phyloP scores from a whole-genome alignment of 208 protist species.

The Tritrichomonas musculus region DNA sequence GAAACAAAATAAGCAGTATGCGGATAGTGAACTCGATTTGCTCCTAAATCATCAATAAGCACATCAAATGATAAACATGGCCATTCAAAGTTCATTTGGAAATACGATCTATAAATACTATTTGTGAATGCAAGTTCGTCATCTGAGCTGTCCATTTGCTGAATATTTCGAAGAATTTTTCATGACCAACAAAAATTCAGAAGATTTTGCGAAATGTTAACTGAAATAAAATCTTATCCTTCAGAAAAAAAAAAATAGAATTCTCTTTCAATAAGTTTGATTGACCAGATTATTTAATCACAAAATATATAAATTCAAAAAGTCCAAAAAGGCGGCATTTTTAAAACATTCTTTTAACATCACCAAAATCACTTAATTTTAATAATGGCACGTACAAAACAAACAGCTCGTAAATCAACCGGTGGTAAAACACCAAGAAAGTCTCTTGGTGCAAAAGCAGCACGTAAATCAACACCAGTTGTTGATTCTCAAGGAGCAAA shows the following conservation, averaged over 20 bases:
- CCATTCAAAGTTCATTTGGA: slow-evolving; percentile 39
- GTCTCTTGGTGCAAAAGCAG: slow-evolving; percentile 82
- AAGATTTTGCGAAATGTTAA: no score
- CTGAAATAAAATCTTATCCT: no score
- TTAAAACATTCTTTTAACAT: no score
- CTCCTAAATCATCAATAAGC: slow-evolving; percentile 22
- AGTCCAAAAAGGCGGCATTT: no score
- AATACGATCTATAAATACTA: not conserved
- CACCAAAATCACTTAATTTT: no score
- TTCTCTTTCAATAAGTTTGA: no score
- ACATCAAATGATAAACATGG: slow-evolving; percentile 40
- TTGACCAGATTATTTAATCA: no score
- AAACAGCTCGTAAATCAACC: no score
- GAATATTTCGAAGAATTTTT: not conserved
- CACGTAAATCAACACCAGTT: no score
- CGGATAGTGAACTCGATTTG: not conserved
- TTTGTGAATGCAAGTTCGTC: slow-evolving; percentile 1
- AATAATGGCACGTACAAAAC: slow-evolving; percentile 52
- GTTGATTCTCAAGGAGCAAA: slow-evolving; percentile 67
- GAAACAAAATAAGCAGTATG: slow-evolving; percentile 32
- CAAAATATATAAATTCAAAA: no score
- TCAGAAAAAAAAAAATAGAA: no score
- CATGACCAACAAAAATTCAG: no score
- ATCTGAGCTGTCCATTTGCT: not conserved
- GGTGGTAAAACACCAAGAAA: slow-evolving; percentile 51